Evolutionary conservation across 164 flowering plant genomes (phyloP), one percentile per base, ranked within the genome.

Genomic region (Nymphaea colorata): DNA sequence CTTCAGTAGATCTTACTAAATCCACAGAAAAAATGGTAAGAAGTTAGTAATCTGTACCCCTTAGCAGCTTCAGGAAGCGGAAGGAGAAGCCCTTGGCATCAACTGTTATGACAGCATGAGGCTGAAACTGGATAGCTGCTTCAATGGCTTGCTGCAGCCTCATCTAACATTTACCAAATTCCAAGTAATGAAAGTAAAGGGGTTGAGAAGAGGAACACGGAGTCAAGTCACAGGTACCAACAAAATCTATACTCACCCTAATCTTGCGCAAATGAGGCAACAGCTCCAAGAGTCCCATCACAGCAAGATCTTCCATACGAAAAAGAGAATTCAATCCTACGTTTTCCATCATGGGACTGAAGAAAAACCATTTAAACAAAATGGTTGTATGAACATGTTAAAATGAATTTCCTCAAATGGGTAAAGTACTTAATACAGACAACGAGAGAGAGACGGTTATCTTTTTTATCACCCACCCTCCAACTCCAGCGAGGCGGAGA

Each of bases 271-370:
- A 75, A 82, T 91, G 96, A 3, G 97, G 96, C 79, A 94, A 66
- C 72, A 94, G 70, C 79, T 94, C 98, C 97, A 90, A 91, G 61
- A 89, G 77, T 64, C 98, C 98, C 97, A 91, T 94, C 36, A 94
- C 88, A n/a, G 97, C 70, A 76, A 94, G 83, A 73, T 91, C 93
- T 73, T 94, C 97, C 86, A 94, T 83, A 5, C 93, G 93, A 62
- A 86, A 94, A 59, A 88, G 63, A 68, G 95, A 85, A 44, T 80
- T 72, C 73, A 94, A 71, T 10, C 97, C 97, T 76, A 88, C 87
- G 57, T 73, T 77, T 66, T 81, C 70, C 98, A 94, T 93, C 90
- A 79, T 73, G 62, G 80, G 79, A 75, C 98, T 93, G 82, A 70
- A 67, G 25, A 57, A 42, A n/a, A 60, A 42, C 15, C 42, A 16